phyloP scores from a whole-genome alignment of 768 basidiomycete species.

The Sarcodon aspratus region DNA sequence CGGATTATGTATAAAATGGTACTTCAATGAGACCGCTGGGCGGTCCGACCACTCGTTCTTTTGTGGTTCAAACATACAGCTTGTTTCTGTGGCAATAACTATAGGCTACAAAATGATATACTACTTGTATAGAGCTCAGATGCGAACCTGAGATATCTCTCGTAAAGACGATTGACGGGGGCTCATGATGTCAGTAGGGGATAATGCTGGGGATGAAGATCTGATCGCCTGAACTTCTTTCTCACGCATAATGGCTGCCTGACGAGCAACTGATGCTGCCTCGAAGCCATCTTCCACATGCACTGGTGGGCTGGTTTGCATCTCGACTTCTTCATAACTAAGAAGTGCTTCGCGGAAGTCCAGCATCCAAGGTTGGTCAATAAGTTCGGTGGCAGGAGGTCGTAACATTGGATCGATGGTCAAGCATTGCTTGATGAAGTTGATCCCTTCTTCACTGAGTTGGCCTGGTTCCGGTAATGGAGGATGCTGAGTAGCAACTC shows the following conservation, averaged over 20 bases:
- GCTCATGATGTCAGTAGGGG: constrained; percentile 21
- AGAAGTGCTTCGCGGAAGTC: constrained; percentile 64
- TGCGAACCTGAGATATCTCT: not conserved
- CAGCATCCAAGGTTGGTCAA: constrained; percentile 85
- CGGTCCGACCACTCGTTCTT: no score
- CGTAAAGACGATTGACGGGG: no score
- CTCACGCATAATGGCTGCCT: constrained; percentile 45
- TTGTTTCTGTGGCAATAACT: not conserved
- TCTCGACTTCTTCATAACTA: constrained; percentile 56
- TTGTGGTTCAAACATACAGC: no score
- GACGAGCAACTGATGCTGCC: constrained; percentile 38
- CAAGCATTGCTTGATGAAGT: constrained; percentile 88
- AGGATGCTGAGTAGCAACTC: constrained; percentile 92
- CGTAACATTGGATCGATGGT: constrained; percentile 77
- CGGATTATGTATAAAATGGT: no score
- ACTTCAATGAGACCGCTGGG: no score
- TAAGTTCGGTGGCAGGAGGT: constrained; percentile 76
- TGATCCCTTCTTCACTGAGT: constrained; percentile 80
- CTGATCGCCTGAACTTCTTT: constrained; percentile 48
- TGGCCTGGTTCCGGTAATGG: constrained; percentile 88
- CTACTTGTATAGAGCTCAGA: not conserved
- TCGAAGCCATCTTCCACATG: constrained; percentile 41
- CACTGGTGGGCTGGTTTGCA: constrained; percentile 34
- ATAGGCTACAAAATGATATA: not conserved
- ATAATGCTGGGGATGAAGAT: constrained; percentile 37